phyloP scores from a whole-genome alignment of 2,329 filamentous ascomycete species.

The Ophiosphaerella narmari region DNA sequence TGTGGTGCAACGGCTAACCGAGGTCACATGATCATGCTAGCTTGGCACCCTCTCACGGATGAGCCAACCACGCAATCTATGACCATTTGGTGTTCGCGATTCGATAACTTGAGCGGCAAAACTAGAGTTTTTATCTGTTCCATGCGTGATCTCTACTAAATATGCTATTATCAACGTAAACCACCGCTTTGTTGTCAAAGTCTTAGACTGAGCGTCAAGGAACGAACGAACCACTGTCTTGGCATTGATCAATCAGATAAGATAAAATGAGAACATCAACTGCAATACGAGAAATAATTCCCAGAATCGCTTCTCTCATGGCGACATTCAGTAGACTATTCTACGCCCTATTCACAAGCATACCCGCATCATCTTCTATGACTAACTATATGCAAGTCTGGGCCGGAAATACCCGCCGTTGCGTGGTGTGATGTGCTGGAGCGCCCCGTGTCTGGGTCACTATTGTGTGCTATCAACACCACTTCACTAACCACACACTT shows the following conservation, averaged over 20 bases:
- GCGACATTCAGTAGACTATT: background rate
- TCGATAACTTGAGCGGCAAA: no score
- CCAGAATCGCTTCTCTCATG: background rate
- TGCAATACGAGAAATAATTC: background rate
- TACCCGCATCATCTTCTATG: background rate
- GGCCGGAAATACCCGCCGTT: slow-evolving; percentile 3
- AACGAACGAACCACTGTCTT: background rate
- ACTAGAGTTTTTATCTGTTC: background rate
- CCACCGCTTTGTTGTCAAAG: background rate
- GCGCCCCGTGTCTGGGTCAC: slow-evolving; percentile 11
- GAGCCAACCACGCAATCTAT: no score
- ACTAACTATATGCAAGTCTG: background rate
- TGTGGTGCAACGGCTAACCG: slow-evolving; percentile 32
- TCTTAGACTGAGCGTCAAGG: background rate
- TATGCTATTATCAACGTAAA: background rate
- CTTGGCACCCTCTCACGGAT: slow-evolving; percentile 14
- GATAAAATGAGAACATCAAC: slow-evolving; percentile 6
- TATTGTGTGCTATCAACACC: slow-evolving; percentile 14
- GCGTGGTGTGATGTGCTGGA: slow-evolving; percentile 18
- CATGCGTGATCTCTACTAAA: background rate
- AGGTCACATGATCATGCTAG: slow-evolving; percentile 24
- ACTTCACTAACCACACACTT: slow-evolving; percentile 6
- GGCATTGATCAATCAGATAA: slow-evolving; percentile 21
- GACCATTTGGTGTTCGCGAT: no score
- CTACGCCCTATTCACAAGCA: background rate